These are phyloP conservation scores for Dichomitus squalens DNA, from an alignment of 1,284 basidiomycete genomes.

Conservation along the genomic window DNA sequence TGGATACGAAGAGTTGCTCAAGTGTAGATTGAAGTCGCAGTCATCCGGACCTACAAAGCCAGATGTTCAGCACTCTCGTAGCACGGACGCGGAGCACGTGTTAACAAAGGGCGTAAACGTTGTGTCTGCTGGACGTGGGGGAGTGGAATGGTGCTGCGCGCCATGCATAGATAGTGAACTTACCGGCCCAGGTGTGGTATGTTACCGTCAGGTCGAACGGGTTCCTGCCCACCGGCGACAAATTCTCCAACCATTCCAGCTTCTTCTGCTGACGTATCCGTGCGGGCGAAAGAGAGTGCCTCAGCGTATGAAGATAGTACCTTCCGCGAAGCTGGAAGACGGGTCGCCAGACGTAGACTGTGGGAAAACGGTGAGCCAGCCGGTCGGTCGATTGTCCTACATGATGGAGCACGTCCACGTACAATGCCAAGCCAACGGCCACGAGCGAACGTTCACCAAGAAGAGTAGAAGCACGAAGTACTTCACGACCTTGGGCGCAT, in stretches of 20 bases:
- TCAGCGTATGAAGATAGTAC: slow-evolving; percentile 39
- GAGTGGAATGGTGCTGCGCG: too few relatives aligned
- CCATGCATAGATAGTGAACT: slow-evolving; percentile 24
- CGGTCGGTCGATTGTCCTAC: not conserved
- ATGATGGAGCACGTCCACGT: slow-evolving; percentile 31
- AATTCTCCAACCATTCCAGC: slow-evolving; percentile 42
- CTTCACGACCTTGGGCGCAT: slow-evolving; percentile 26
- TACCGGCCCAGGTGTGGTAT: slow-evolving; percentile 59
- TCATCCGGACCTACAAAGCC: slow-evolving; percentile 62
- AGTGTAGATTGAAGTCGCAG: slow-evolving; percentile 69
- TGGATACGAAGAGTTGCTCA: slow-evolving; percentile 79
- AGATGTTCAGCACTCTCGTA: not conserved
- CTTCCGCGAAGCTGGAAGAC: slow-evolving; percentile 43
- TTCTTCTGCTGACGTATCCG: slow-evolving; percentile 30
- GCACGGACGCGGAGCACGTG: not conserved
- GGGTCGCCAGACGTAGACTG: slow-evolving; percentile 62
- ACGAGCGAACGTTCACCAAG: slow-evolving; percentile 56
- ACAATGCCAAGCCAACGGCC: slow-evolving; percentile 72
- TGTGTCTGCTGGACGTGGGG: not conserved
- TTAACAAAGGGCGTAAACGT: not conserved
- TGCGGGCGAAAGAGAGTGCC: slow-evolving; percentile 44
- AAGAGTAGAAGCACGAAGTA: slow-evolving; percentile 38
- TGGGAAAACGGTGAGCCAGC: not conserved
- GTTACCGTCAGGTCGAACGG: slow-evolving; percentile 49
- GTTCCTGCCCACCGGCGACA: slow-evolving; percentile 57